Percentiles rank a stretch among this genome's conserved stretches.
These are phyloP conservation scores for Neurospora sp. DNA, from an alignment of 495 filamentous ascomycete species.

Conservation along the genomic window DNA sequence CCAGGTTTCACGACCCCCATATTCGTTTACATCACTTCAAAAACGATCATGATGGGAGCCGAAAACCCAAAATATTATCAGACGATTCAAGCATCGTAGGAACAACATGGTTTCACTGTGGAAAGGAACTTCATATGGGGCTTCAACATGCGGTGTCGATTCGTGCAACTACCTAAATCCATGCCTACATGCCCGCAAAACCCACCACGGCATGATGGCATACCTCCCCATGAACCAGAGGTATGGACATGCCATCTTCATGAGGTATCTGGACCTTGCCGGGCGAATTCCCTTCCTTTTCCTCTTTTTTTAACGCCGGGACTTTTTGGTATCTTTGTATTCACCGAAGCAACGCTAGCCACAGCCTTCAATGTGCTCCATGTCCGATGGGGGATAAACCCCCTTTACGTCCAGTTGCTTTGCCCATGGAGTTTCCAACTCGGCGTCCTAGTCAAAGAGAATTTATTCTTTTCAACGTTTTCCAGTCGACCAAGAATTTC, in stretches of 20 bases:
- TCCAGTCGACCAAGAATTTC: background rate
- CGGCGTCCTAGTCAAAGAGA: background rate
- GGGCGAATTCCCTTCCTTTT: background rate
- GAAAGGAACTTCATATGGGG: background rate
- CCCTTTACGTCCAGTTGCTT: background rate
- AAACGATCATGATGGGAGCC: background rate
- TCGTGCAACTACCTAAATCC: background rate
- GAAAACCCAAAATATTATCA: background rate
- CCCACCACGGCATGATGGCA: background rate
- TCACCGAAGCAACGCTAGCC: background rate
- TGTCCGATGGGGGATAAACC: background rate
- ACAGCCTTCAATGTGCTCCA: background rate
- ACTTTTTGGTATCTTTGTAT: background rate
- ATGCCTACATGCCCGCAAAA: background rate
- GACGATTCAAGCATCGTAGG: background rate
- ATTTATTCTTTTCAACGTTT: background rate
- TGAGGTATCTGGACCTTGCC: background rate
- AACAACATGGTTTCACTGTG: background rate
- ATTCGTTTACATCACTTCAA: too few relatives aligned
- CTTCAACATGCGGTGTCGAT: background rate
- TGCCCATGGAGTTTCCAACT: background rate
- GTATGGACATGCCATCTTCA: background rate
- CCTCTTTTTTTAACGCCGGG: background rate
- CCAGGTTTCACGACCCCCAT: background rate
- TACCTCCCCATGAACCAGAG: background rate